These are phyloP conservation scores for Pleurotus eryngii DNA, from an alignment of 768 basidiomycete genomes.

Conservation along the genomic window DNA sequence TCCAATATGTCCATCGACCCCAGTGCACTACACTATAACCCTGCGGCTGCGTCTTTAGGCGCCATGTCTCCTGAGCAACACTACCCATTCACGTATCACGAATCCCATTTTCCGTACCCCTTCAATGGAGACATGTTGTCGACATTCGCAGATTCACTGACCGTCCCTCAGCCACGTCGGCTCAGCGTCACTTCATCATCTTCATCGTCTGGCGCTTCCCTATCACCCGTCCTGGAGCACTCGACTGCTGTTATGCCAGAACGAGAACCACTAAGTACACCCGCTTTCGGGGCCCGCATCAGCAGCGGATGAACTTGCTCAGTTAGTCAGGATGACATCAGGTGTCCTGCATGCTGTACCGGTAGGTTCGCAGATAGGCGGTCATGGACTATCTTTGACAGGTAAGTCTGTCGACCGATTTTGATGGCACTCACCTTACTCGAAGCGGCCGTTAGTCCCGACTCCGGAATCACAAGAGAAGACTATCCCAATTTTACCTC, in stretches of 20 bases:
- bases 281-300: constrained; percentile 23
- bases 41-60: constrained; percentile 9
- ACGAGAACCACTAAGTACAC: constrained; percentile 14
- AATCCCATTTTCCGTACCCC: constrained; percentile 4
- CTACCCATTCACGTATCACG: constrained; percentile 3
- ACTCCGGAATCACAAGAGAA: constrained; percentile 23
- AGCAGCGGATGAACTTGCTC: constrained; percentile 38
- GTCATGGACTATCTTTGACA: constrained; percentile 19
- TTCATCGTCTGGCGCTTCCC: constrained; percentile 51
- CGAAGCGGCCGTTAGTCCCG: constrained; percentile 3
- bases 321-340: constrained; percentile 48
- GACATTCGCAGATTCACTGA: constrained; percentile 20
- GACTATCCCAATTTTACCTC: constrained; percentile 35
- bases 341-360: constrained; percentile 55
- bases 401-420: constrained; percentile 14
- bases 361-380: constrained; percentile 33
- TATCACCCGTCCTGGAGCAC: constrained; percentile 45
- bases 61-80: neutral
- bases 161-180: constrained; percentile 30
- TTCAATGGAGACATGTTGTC: neutral
- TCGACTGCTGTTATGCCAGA: constrained; percentile 18
- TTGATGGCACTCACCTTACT: neutral
- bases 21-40: constrained; percentile 52
- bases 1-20: constrained; percentile 63
- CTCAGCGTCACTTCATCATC: constrained; percentile 55